Percentiles rank a stretch among this genome's conserved stretches.
Evolutionary conservation across 495 filamentous ascomycete species (phyloP).

Genomic region (Xanthoparmelia taractica): DNA sequence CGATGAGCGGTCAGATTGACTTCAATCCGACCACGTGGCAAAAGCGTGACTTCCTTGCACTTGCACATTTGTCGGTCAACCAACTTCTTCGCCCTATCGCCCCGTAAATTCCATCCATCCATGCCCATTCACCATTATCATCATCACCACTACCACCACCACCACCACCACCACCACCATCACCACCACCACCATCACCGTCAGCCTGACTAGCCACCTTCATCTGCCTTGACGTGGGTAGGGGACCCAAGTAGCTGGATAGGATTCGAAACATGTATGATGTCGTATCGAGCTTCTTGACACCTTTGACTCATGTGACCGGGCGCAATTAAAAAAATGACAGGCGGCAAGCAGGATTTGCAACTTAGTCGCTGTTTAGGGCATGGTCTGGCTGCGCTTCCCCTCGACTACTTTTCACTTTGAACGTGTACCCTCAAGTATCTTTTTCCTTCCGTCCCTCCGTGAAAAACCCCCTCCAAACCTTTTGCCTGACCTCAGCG

Average conservation of each 20-base stretch:
- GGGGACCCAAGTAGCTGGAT: not conserved
- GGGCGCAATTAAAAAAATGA: slow-evolving; percentile 1
- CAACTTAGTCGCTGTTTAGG: slow-evolving; percentile 4
- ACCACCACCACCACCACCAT: too few relatives aligned
- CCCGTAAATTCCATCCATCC: too few relatives aligned
- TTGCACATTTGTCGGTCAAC: too few relatives aligned
- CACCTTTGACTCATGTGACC: not conserved
- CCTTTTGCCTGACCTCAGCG: not conserved
- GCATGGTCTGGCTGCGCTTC: slow-evolving; percentile 7
- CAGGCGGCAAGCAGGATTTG: slow-evolving; percentile 11
- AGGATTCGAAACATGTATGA: not conserved
- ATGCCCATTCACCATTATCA: not conserved
- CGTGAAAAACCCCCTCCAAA: not conserved
- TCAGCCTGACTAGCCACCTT: not conserved
- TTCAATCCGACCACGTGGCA: not conserved
- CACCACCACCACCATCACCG: not conserved
- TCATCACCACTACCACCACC: not conserved
- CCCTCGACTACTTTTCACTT: too few relatives aligned
- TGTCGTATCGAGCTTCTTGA: not conserved
- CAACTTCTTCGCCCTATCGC: too few relatives aligned
- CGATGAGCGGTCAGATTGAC: not conserved
- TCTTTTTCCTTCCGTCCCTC: not conserved
- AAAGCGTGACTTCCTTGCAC: not conserved
- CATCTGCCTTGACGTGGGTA: not conserved
- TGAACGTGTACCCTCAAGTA: slow-evolving; percentile 5